Conservation (phyloP, 768 basidiomycete genomes). For the Pisolithus microcarpus region DNA sequence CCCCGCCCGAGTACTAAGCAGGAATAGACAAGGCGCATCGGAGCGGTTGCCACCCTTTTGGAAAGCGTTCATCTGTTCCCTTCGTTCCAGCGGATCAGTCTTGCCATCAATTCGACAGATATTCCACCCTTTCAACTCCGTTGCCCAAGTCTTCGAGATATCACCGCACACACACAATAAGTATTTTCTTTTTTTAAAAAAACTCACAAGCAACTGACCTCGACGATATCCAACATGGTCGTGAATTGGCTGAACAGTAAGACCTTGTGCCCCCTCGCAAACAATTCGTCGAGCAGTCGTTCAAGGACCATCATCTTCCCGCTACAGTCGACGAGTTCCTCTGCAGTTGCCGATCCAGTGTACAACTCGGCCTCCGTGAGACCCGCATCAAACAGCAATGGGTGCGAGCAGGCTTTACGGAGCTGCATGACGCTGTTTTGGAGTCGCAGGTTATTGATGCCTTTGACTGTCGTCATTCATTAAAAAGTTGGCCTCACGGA, state of each 20-base stretch:
- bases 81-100: constrained; percentile 72
- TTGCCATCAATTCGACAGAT: constrained; percentile 91
- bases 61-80: constrained; percentile 79
- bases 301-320: constrained; percentile 99
- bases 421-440: constrained; percentile 97
- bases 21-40: constrained; percentile 69
- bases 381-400: constrained; percentile 67
- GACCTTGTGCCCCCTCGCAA: constrained; percentile 75
- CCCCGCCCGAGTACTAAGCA: constrained; percentile 89
- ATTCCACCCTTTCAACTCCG: constrained; percentile 70
- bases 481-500: not conserved
- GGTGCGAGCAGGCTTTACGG: constrained; percentile 93
- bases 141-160: constrained; percentile 56
- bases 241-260: constrained; percentile 92
- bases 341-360: constrained; percentile 48
- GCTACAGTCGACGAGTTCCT: constrained; percentile 75
- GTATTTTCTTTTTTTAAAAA: too few species aligned
- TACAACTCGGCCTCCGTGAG: constrained; percentile 1
- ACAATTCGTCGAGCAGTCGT: constrained; percentile 75
- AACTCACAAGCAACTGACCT: constrained; percentile 61
- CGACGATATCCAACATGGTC: constrained; percentile 92
- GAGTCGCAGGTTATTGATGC: constrained; percentile 87
- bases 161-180: too few species aligned
- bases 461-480: constrained; percentile 46
- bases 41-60: constrained; percentile 60